Base-by-base conservation (phyloP, 2,329 filamentous ascomycete species). In the Cryoendolithus antarcticus region DNA sequence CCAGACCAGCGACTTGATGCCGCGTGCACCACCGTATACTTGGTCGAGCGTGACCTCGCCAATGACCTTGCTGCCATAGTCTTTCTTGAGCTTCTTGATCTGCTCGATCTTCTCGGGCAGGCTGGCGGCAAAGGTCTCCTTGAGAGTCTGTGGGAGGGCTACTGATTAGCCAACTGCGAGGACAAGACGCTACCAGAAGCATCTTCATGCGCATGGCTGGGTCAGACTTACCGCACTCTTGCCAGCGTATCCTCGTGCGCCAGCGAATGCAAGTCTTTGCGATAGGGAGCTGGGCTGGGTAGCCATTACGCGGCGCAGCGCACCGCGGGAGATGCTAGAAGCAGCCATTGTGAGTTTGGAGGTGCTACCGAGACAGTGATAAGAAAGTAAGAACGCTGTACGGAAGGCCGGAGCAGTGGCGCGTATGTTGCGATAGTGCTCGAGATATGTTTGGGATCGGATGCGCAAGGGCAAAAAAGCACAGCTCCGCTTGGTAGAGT, bases 11-110 rank as follows among this genome's bases (percentile, higher is more conserved):
- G 81, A 82, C 79, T 96, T 98, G 72, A 98, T 93, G 61, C 91
- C 89, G 73, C 91, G 89, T 61, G 91, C 91, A 80, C 91, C 91
- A 65, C 91, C 91, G 66, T 96, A 98, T 63, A 94, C 91, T 73
- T 98, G 91, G 75, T 96, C 91, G 52, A 98, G 84, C 46, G 91
- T 98, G 64, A 98, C 86, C 77, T 96, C 86, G 66, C 91, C 89
- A 55, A 98, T 64, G 59, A 96, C 85, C 73, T 89, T 96, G 74
- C 74, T 84, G 64, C 91, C 91, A 66, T 93, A 78, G 62, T 94
- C 89, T 86, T 95, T 95, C 67, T 86, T 79, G 60, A 98, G 80
- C 67, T 86, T 80, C 85, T 98, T 98, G 74, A 98, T 86, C 78
- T 96, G 85, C 72, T 98, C 91, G 62, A 95, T 82, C 78, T 96